A percentile compares a stretch with the other conserved stretches of the same genome.
These are phyloP conservation scores for Aquanectria penicillioides DNA, from an alignment of 2,329 filamentous ascomycete species.

Conservation along the genomic window DNA sequence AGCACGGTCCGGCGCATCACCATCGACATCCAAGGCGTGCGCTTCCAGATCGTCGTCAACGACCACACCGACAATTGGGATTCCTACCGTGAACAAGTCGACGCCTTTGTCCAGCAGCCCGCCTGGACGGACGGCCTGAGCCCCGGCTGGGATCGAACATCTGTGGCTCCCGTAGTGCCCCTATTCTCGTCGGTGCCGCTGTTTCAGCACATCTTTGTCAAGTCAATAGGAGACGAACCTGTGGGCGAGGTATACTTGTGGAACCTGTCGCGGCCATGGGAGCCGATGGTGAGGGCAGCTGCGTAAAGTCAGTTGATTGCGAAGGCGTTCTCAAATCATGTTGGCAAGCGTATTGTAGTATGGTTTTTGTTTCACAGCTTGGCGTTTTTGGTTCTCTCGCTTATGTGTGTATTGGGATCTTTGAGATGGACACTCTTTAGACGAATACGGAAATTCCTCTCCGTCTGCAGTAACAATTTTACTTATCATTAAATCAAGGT, in stretches of 20 bases:
- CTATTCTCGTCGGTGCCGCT: constrained; percentile 43
- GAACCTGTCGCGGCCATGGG: constrained; percentile 54
- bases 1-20: constrained; percentile 46
- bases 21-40: constrained; percentile 51
- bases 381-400: constrained; percentile 30
- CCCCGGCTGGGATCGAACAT: constrained; percentile 40
- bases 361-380: constrained; percentile 6
- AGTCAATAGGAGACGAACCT: constrained; percentile 45
- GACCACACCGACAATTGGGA: constrained; percentile 47
- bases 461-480: constrained; percentile 31
- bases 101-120: constrained; percentile 45
- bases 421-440: constrained; percentile 23
- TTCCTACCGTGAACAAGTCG: constrained; percentile 46
- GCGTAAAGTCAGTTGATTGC: constrained; percentile 34
- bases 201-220: constrained; percentile 50
- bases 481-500: constrained; percentile 42
- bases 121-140: constrained; percentile 42
- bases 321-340: neutral
- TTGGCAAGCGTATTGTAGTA: neutral
- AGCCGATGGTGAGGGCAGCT: constrained; percentile 54
- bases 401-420: constrained; percentile 11
- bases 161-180: constrained; percentile 39
- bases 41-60: constrained; percentile 52
- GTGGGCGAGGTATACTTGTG: constrained; percentile 52
- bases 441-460: constrained; percentile 29